phyloP scores from a whole-genome alignment of 148 eudicot genomes.

The Fagopyrum homotropicum region DNA sequence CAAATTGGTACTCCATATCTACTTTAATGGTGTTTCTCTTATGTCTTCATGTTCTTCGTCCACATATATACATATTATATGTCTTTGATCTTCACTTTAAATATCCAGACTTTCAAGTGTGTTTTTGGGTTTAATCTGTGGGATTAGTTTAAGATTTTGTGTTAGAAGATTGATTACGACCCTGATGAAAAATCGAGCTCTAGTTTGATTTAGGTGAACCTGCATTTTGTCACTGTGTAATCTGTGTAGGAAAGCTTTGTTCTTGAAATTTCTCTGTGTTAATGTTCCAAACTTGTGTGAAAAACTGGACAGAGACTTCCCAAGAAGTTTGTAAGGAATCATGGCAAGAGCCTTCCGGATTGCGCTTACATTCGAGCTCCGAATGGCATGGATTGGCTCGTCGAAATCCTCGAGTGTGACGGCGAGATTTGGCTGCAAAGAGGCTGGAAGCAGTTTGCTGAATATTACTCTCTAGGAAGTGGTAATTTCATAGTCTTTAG shows the following conservation, averaged over 20 bases:
- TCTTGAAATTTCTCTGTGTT: neutral
- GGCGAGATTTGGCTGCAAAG: neutral
- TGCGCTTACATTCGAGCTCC: neutral
- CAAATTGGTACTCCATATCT: neutral
- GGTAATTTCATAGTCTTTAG: neutral
- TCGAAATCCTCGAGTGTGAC: neutral
- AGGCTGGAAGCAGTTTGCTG: neutral
- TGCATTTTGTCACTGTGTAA: too few relatives aligned
- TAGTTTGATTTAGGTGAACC: too few relatives aligned
- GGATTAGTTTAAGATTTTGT: too few relatives aligned
- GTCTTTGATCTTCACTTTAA: too few relatives aligned
- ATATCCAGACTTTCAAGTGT: too few relatives aligned
- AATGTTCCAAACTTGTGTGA: neutral
- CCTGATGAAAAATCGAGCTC: too few relatives aligned
- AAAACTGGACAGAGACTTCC: neutral
- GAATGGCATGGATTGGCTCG: neutral
- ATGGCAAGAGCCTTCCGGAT: neutral
- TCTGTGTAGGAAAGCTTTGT: neutral
- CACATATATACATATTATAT: too few relatives aligned
- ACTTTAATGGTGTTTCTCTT: neutral
- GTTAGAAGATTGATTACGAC: too few relatives aligned
- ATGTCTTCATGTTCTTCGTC: neutral
- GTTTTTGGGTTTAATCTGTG: too few relatives aligned
- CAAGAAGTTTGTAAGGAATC: neutral
- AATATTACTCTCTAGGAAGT: neutral